phyloP scores from a whole-genome alignment of 2,329 filamentous ascomycete species.

The Leptographium procerum region DNA sequence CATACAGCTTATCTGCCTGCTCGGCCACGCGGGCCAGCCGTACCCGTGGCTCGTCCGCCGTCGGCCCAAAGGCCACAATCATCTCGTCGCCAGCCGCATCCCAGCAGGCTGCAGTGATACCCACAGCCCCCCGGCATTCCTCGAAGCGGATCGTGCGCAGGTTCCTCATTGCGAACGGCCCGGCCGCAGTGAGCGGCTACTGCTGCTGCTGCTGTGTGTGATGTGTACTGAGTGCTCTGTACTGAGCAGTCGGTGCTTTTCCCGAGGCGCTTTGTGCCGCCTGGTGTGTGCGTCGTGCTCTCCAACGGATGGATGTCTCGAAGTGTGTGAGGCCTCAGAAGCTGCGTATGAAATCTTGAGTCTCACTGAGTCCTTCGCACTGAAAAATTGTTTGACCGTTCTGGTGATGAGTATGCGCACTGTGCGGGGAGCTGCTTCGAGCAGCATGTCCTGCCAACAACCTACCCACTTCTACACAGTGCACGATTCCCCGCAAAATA shows the following conservation, averaged over 20 bases:
- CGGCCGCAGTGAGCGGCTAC: no score
- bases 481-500: not conserved
- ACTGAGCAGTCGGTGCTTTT: not conserved
- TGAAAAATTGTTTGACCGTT: conserved; percentile 8
- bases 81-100: conserved; percentile 67
- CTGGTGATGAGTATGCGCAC: conserved; percentile 2
- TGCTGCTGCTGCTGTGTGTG: not conserved
- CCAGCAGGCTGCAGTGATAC: conserved; percentile 73
- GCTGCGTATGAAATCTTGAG: no score
- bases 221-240: no score
- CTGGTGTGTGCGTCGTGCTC: not conserved
- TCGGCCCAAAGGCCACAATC: conserved; percentile 77
- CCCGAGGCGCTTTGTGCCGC: not conserved
- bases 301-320: no score
- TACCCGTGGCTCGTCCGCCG: conserved; percentile 55
- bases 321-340: no score
- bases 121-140: conserved; percentile 47
- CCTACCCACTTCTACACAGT: not conserved
- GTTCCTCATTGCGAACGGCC: conserved; percentile 75
- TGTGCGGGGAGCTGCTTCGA: conserved; percentile 5
- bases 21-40: conserved; percentile 50
- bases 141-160: conserved; percentile 66
- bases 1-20: not conserved
- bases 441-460: not conserved
- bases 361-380: no score